These are phyloP conservation scores for Alectoria sarmentosa DNA, from an alignment of 495 filamentous ascomycete species.

Conservation along the genomic window DNA sequence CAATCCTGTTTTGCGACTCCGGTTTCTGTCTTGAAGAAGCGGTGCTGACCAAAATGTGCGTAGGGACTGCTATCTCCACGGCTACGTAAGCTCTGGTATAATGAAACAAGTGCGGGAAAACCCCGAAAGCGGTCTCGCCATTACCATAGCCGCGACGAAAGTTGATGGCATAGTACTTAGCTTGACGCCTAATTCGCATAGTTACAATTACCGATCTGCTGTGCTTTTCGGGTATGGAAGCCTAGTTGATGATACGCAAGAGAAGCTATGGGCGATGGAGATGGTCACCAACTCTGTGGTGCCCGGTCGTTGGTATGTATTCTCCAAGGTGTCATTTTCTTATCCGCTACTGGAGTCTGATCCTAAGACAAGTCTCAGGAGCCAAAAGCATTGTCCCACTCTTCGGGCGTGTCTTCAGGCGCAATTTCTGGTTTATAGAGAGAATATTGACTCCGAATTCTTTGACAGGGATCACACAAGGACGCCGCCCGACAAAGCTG, in stretches of 20 bases:
- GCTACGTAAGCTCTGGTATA: slow-evolving; percentile 74
- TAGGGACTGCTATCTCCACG: slow-evolving; percentile 75
- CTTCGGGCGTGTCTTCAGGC: background rate
- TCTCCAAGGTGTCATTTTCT: background rate
- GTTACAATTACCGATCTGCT: slow-evolving; percentile 85
- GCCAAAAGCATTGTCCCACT: background rate
- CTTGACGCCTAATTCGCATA: slow-evolving; percentile 72
- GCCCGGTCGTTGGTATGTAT: slow-evolving; percentile 48
- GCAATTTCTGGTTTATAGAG: background rate
- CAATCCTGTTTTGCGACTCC: background rate
- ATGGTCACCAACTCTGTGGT: slow-evolving; percentile 72
- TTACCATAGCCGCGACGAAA: slow-evolving; percentile 59
- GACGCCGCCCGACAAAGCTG: slow-evolving; percentile 62
- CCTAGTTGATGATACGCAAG: slow-evolving; percentile 56
- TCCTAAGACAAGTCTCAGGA: background rate
- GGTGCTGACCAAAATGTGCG: background rate
- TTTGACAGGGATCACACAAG: slow-evolving; percentile 47
- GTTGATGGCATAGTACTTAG: slow-evolving; percentile 72
- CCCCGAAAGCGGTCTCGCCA: slow-evolving; percentile 45
- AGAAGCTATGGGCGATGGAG: slow-evolving; percentile 80
- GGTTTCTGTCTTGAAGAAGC: background rate
- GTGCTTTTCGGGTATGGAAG: slow-evolving; percentile 68
- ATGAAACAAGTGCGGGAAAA: slow-evolving; percentile 54
- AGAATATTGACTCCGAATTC: background rate
- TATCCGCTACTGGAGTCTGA: background rate